Evolutionary conservation across 176 grass and related monocot genomes (phyloP), one percentile per base, ranked within the genome.

Genomic region (Panicum miliaceum): DNA sequence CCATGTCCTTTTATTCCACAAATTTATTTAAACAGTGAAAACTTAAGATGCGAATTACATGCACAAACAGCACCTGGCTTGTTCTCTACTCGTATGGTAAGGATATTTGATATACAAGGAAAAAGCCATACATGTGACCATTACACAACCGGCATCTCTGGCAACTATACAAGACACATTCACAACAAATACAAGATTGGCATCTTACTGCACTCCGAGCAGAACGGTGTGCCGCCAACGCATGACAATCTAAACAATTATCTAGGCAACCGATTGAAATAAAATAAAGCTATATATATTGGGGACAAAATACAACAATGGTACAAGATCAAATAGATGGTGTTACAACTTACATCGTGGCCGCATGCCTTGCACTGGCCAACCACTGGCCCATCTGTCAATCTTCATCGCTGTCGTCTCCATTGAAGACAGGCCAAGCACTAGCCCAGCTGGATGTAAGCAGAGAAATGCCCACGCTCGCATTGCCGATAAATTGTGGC

Each of bases 111-210:
- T 56, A n/a, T 32, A 35, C 62, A 78, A 59, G 35, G 22, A 56
- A 19, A 61, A 61, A 12, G 22, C 26, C 63, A 25, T 32, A 12
- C 9, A 25, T 81, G n/a, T 52, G 67, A 29, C 72, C 9, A 58
- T 85, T 52, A 84, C 48, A 7, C 48, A 7, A 36, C 5, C 64
- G 36, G 12, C 35, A 47, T n/a, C 36, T 52, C 40, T 5, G 7
- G 5, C 20, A 86, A 62, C 16, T 71, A 42, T 57, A 34, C 38
- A 71, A 25, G 20, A 42, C 22, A 84, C 42, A 64, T 50, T 37
- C 75, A 85, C 42, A 51, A 52, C 42, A 78, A 51, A 71, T 51
- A 86, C 42, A 52, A 18, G 11, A 80, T 16, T 72, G n/a, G 5
- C 32, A 63, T 79, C 43, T 71, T 64, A 51, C 82, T n/a, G n/a